Evolutionary conservation across 805 yeast genomes (phyloP), one percentile per base, ranked within the genome.

Genomic region (Yamadazyma laniorum): DNA sequence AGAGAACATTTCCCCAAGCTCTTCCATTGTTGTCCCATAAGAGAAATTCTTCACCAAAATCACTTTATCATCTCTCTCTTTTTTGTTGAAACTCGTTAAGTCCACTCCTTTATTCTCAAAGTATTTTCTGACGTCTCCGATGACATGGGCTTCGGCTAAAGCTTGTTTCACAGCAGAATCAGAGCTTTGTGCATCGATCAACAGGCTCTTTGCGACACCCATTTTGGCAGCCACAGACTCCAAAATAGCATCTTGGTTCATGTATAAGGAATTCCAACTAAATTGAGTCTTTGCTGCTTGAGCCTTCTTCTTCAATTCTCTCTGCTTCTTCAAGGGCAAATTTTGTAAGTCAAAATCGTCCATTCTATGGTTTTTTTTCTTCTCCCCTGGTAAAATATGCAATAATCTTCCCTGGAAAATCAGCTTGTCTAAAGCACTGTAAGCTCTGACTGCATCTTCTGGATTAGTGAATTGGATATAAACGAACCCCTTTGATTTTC

Each of bases 101-200:
- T 91, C 96, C 29, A 93, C 86, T 25, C 95, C 95, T 55, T 82
- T 82, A 17, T 69, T 62, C 58, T 88, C 95, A 60, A 93, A 93
- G 62, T 80, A 93, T 50, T 79, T 78, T 54, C 96, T 77, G 9
- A 93, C 95, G 59, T 84, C 93, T 31, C 90, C 93, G 53, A 93
- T 82, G 13, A 90, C 96, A 55, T 89, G 93, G 2, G 97, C 95
- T 65, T 93, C 99, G 0, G 99, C 98, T 46, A 93, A 74, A 0
- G 99, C 98, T 62, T 90, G 98, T 57, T 90, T 87, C 11, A 93
- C 98, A 1, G 96, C 97, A 36, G 95, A 84, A 43, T 74, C 80
- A 6, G 95, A 75, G 47, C 81, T 86, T 50, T 87, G 85, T 1
- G 96, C 91, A 59, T 93, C 95, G 44, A 93, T 76, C 53, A 93